Evolutionary conservation across 2,329 filamentous ascomycete genomes (phyloP).

Genomic region (Fusarium odoratissimum): DNA sequence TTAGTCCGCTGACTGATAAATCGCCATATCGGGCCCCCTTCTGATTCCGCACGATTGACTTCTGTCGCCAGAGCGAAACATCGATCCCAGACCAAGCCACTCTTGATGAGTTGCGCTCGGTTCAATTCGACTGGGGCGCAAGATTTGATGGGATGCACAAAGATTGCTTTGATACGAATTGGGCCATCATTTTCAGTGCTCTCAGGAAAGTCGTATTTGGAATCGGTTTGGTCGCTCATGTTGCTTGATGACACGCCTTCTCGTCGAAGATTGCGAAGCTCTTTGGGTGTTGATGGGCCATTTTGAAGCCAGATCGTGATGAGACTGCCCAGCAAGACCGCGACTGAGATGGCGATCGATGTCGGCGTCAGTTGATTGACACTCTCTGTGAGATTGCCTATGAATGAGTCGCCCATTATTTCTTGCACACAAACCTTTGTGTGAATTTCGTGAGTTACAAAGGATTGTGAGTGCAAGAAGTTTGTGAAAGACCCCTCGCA

Average conservation of each 20-base stretch:
- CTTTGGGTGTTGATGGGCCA: not conserved
- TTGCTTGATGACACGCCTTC: slow-evolving; percentile 38
- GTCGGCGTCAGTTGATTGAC: not conserved
- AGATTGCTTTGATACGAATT: slow-evolving; percentile 44
- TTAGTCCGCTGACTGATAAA: slow-evolving; percentile 47
- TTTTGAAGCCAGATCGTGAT: not conserved
- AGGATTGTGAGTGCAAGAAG: not conserved
- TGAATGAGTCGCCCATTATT: not conserved
- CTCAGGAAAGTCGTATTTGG: slow-evolving; percentile 22
- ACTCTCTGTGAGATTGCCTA: not conserved
- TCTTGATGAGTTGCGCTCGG: slow-evolving; percentile 40
- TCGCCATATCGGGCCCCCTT: slow-evolving; percentile 26
- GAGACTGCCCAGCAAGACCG: not conserved
- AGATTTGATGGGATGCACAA: slow-evolving; percentile 47
- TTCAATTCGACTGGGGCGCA: slow-evolving; percentile 44
- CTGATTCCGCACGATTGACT: slow-evolving; percentile 35
- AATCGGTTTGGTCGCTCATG: slow-evolving; percentile 43
- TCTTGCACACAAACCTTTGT: not conserved
- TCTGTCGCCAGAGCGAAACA: slow-evolving; percentile 48
- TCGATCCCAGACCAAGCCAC: slow-evolving; percentile 42
- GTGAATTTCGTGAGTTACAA: not conserved
- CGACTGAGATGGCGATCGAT: not conserved
- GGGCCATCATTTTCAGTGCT: not conserved
- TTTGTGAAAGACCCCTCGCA: not conserved
- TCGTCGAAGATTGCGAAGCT: slow-evolving; percentile 25